These are phyloP conservation scores for Clarireedia hainanense DNA, from an alignment of 2,329 filamentous ascomycete species.

Conservation along the genomic window DNA sequence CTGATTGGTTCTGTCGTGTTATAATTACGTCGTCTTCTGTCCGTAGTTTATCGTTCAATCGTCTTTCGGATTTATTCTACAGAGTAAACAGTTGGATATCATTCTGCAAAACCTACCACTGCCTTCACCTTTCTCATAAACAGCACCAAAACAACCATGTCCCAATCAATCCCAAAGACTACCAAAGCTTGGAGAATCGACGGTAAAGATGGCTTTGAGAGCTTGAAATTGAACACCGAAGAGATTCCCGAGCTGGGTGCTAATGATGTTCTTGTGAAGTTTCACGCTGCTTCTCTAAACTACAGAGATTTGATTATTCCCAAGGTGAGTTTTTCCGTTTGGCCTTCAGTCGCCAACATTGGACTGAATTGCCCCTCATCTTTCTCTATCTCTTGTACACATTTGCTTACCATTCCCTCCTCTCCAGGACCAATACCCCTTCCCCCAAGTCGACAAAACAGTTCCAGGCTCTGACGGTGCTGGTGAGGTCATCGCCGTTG, in stretches of 20 bases:
- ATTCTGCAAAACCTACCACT: not conserved
- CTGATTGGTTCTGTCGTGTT: too few relatives aligned
- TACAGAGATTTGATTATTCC: conserved; percentile 33
- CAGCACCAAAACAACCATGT: not conserved
- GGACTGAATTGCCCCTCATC: not conserved
- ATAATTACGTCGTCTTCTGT: too few relatives aligned
- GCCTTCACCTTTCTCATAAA: not conserved
- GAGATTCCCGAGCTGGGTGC: conserved; percentile 35
- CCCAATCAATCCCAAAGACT: conserved; percentile 24
- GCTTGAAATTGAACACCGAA: conserved; percentile 36
- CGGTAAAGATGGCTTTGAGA: conserved; percentile 41
- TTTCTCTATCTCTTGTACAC: not conserved
- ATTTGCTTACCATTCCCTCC: not conserved
- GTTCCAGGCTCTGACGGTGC: conserved; percentile 35
- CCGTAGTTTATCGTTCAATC: too few relatives aligned
- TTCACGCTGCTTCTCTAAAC: conserved; percentile 34
- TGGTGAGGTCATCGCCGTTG: conserved; percentile 42
- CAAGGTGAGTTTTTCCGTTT: conserved; percentile 17
- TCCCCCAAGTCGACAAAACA: conserved; percentile 17
- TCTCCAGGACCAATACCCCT: conserved; percentile 23
- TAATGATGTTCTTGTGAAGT: conserved; percentile 47
- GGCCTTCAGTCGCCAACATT: not conserved
- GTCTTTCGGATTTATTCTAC: not conserved
- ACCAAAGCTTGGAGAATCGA: conserved; percentile 40
- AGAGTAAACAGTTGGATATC: not conserved